A percentile compares a stretch with the other conserved stretches of the same genome.
Conservation (phyloP, 106 monocot species). For the Allium sativum region DNA sequence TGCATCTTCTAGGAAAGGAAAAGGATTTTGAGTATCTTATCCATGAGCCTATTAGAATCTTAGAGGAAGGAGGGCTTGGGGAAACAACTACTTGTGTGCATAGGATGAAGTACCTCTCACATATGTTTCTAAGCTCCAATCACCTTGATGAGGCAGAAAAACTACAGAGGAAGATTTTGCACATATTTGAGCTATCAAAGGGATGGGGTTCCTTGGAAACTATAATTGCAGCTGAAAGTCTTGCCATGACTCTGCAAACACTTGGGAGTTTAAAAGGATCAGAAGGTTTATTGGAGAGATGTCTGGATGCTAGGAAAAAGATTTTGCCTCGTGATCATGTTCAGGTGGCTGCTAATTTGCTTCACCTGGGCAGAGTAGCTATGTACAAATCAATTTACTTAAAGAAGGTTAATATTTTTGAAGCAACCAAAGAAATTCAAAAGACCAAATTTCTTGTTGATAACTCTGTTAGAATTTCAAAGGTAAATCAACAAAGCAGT, state of each 20-base stretch:
- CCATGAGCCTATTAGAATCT: constrained; percentile 76
- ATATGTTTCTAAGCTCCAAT: constrained; percentile 64
- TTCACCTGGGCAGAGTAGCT: constrained; percentile 63
- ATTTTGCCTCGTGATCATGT: constrained; percentile 58
- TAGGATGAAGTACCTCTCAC: constrained; percentile 73
- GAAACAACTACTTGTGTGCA: constrained; percentile 55
- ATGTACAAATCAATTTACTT: constrained; percentile 26
- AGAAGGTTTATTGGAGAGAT: constrained; percentile 68
- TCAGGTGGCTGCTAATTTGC: constrained; percentile 63
- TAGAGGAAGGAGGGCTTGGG: constrained; percentile 86
- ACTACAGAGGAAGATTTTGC: constrained; percentile 82
- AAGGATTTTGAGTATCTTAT: constrained; percentile 68
- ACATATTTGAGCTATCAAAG: constrained; percentile 78
- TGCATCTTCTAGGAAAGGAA: constrained; percentile 66
- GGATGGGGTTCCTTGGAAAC: constrained; percentile 89
- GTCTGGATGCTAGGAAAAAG: constrained; percentile 48
- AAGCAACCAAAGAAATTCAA: constrained; percentile 28
- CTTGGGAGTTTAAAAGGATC: constrained; percentile 64
- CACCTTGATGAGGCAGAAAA: constrained; percentile 60
- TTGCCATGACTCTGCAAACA: constrained; percentile 72
- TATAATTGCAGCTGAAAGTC: constrained; percentile 48
- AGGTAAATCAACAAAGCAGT: constrained; percentile 12
- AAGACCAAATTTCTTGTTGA: constrained; percentile 40
- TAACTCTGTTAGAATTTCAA: constrained; percentile 45
- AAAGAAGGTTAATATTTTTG: constrained; percentile 23